Percentiles rank a stretch among this genome's conserved stretches.
Conservation (phyloP, 2,329 filamentous ascomycete species). For the Dactylonectria estremocensis region DNA sequence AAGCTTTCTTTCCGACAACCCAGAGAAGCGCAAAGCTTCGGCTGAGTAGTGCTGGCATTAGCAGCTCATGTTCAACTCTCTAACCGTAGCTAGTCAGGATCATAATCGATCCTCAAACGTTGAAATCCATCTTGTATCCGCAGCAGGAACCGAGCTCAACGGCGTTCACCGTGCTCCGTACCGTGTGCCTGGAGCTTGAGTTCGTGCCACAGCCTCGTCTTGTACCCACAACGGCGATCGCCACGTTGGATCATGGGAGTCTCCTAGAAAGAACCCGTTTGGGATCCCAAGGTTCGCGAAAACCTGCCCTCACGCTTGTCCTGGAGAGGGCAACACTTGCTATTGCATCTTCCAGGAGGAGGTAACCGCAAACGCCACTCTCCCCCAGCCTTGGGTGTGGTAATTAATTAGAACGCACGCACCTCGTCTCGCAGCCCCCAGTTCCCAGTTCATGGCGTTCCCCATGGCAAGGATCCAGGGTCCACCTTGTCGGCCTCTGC, state of each 20-base stretch:
- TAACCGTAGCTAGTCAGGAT: not conserved
- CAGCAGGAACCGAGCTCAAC: constrained; percentile 17
- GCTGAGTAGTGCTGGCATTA: no score
- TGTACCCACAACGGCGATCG: constrained; percentile 28
- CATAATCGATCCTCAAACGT: constrained; percentile 21
- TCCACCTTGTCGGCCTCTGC: constrained; percentile 10
- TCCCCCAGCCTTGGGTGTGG: constrained; percentile 35
- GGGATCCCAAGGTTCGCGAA: constrained; percentile 24
- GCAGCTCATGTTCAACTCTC: not conserved
- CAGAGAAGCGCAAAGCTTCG: no score
- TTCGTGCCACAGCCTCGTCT: constrained; percentile 30
- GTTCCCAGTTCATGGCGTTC: constrained; percentile 8
- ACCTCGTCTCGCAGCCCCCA: no score
- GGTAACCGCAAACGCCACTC: constrained; percentile 45
- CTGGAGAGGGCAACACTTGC: constrained; percentile 26
- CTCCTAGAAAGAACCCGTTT: constrained; percentile 6
- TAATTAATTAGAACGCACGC: not conserved
- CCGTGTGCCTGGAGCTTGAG: constrained; percentile 16
- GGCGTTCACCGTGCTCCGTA: constrained; percentile 31
- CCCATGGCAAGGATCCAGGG: constrained; percentile 27
- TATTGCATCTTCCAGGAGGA: constrained; percentile 21
- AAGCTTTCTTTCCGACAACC: no score
- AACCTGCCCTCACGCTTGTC: constrained; percentile 27
- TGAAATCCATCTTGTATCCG: not conserved
- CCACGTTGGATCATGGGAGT: constrained; percentile 31